Conservation (phyloP, 2,329 filamentous ascomycete species). For the Neonectria punicea region DNA sequence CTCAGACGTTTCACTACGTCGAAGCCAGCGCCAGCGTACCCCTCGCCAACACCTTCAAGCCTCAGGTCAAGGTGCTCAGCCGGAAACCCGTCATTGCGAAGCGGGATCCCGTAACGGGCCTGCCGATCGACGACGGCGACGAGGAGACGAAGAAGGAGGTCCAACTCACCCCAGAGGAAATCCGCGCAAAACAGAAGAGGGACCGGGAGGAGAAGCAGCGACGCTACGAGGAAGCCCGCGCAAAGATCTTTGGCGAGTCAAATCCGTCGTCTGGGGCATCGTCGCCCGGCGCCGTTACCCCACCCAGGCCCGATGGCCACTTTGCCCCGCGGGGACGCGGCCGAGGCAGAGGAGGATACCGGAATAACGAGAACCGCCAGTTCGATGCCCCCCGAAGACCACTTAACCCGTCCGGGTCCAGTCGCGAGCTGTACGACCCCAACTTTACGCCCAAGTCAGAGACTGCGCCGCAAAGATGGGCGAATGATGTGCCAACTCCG, state of each 20-base stretch:
- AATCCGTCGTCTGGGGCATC: constrained; percentile 66
- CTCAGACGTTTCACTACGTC: constrained; percentile 79
- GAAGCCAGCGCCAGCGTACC: constrained; percentile 72
- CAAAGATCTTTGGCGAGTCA: constrained; percentile 82
- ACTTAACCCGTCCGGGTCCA: constrained; percentile 44
- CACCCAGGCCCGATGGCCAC: constrained; percentile 58
- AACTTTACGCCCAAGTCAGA: constrained; percentile 74
- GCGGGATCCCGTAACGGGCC: constrained; percentile 63
- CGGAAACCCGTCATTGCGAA: constrained; percentile 78
- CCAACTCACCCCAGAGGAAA: constrained; percentile 78
- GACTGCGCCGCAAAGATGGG: constrained; percentile 57
- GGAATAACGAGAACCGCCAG: constrained; percentile 45
- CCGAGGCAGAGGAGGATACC: constrained; percentile 54
- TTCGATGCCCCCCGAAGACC: constrained; percentile 42
- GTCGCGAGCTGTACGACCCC: constrained; percentile 81
- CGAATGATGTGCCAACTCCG: constrained; percentile 49
- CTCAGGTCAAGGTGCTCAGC: constrained; percentile 84
- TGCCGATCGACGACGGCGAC: constrained; percentile 61
- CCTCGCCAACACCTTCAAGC: constrained; percentile 76
- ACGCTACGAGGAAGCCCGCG: constrained; percentile 87
- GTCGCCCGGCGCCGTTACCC: constrained; percentile 69
- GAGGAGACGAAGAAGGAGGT: constrained; percentile 72
- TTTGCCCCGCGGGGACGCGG: constrained; percentile 56
- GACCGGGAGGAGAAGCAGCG: constrained; percentile 91
- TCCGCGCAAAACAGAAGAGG: constrained; percentile 78